Evolutionary conservation across 1,284 basidiomycete genomes (phyloP).

Genomic region (Trichosporon coremiiforme): DNA sequence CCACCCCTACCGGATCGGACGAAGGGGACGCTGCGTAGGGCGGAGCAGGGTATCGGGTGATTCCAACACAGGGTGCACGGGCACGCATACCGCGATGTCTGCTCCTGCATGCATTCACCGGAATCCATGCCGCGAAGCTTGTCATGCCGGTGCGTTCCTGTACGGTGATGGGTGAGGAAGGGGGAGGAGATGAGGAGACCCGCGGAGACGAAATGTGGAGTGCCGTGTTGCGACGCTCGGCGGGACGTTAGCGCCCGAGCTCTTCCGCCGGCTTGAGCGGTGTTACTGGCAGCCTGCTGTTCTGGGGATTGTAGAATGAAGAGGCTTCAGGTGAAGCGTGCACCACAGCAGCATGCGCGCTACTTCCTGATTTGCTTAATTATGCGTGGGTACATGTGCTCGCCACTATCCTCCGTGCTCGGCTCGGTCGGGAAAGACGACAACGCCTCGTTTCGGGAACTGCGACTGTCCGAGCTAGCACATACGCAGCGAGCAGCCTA

Average conservation of each 20-base stretch:
- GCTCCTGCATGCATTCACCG: not conserved
- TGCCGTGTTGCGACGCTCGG: not conserved
- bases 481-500: no score
- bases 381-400: no score
- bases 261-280: not conserved
- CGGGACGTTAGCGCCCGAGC: not conserved
- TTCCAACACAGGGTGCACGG: not conserved
- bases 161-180: not conserved
- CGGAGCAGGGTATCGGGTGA: not conserved
- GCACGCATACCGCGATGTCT: not conserved
- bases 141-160: not conserved
- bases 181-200: not conserved
- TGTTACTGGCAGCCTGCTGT: not conserved
- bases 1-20: no score
- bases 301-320: no score
- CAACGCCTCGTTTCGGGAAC: no score
- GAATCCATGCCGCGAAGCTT: not conserved
- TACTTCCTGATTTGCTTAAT: no score
- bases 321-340: no score
- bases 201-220: not conserved
- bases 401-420: no score
- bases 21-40: no score
- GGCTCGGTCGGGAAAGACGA: no score
- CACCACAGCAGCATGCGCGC: not conserved
- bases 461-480: no score